Evolutionary conservation across 208 protist species (phyloP).

Genomic region (Tritrichomonas foetus): DNA sequence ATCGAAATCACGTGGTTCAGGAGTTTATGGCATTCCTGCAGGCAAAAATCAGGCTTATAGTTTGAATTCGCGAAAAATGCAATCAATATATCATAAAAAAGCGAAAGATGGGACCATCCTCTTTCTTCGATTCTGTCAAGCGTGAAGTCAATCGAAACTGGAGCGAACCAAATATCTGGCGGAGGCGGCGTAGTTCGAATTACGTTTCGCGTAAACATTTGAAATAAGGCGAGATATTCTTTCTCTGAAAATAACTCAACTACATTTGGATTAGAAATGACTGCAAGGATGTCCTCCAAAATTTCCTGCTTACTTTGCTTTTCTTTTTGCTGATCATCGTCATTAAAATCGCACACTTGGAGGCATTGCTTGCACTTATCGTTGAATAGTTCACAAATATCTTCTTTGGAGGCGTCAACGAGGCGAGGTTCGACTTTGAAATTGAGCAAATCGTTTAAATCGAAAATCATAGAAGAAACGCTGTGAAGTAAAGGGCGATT

Average conservation of each 20-base stretch:
- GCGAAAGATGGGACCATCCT: not conserved
- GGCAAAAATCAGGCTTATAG: not conserved
- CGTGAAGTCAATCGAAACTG: not conserved
- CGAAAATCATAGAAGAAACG: not conserved
- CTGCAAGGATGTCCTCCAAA: not conserved
- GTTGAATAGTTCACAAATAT: not conserved
- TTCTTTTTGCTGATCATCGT: not conserved
- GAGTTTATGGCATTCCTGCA: not conserved
- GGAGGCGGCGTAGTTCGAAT: not conserved
- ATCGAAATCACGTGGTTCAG: not conserved
- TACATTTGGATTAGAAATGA: not conserved
- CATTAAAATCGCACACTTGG: slow-evolving; percentile 10
- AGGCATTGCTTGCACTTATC: not conserved
- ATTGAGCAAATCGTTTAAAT: not conserved
- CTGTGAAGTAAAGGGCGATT: not conserved
- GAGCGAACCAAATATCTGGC: not conserved
- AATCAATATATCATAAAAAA: slow-evolving; percentile 26
- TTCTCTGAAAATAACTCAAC: not conserved
- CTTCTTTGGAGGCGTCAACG: not conserved
- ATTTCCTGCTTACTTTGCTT: not conserved
- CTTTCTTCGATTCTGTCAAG: not conserved
- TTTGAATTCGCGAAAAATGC: not conserved
- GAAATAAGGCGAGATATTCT: not conserved
- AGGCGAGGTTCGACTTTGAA: not conserved
- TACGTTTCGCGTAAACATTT: not conserved